Conservation (phyloP, 2,329 filamentous ascomycete genomes). For the Diaporthe sp. region DNA sequence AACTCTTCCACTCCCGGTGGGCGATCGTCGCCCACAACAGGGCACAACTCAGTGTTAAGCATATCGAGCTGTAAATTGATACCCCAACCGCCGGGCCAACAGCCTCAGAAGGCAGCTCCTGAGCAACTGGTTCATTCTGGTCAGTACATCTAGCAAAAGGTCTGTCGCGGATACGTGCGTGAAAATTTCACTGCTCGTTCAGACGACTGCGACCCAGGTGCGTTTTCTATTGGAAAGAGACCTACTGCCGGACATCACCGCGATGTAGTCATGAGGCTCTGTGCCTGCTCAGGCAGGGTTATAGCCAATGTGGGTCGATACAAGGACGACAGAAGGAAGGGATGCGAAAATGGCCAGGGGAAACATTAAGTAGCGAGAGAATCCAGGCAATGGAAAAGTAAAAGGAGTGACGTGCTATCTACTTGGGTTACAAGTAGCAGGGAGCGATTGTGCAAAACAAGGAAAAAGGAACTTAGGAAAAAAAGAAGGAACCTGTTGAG, state of each 20-base stretch:
- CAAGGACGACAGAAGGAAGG: neutral
- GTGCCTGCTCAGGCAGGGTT: slow-evolving; percentile 26
- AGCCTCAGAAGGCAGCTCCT: slow-evolving; percentile 37
- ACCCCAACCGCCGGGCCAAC: slow-evolving; percentile 36
- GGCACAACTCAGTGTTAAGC: slow-evolving; percentile 30
- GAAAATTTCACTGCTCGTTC: neutral
- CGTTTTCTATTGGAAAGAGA: neutral
- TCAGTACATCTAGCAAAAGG: neutral
- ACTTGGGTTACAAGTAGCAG: slow-evolving; percentile 8
- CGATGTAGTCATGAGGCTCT: slow-evolving; percentile 16
- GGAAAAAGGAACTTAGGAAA: neutral
- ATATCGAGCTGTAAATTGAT: slow-evolving; percentile 38
- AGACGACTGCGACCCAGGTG: neutral
- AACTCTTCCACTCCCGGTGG: slow-evolving; percentile 54
- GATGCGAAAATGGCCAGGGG: neutral
- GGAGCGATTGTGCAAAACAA: slow-evolving; percentile 18
- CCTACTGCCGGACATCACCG: slow-evolving; percentile 36
- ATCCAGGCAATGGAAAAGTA: neutral
- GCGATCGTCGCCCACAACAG: slow-evolving; percentile 38
- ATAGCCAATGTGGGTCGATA: slow-evolving; percentile 18
- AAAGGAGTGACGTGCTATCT: slow-evolving; percentile 4
- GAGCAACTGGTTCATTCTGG: neutral
- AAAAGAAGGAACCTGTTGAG: slow-evolving; percentile 16
- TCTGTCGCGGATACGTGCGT: neutral
- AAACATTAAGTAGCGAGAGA: slow-evolving; percentile 8